phyloP scores from a whole-genome alignment of 345 rosid genomes.

The Eucalyptus sideroxylon region DNA sequence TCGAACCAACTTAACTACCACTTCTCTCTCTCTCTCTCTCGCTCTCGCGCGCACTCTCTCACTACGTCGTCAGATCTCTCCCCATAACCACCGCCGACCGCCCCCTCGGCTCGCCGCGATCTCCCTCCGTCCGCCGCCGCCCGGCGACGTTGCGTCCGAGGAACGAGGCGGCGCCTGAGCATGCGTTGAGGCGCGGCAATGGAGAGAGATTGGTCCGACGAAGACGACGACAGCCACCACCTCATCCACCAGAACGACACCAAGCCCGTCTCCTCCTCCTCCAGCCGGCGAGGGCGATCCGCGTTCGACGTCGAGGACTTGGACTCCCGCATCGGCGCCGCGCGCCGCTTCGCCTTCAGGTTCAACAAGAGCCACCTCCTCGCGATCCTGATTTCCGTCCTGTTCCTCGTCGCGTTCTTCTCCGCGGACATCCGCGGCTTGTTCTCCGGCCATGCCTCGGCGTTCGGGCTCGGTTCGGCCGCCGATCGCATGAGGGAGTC shows the following conservation, averaged over 20 bases:
- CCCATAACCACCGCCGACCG: neutral
- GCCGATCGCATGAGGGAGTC: conserved; percentile 46
- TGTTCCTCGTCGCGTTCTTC: conserved; percentile 33
- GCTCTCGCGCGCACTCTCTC: neutral
- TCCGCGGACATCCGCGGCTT: conserved; percentile 30
- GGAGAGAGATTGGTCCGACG: conserved; percentile 62
- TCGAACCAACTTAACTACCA: neutral
- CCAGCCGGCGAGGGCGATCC: neutral
- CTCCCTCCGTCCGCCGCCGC: neutral
- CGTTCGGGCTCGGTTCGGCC: conserved; percentile 10
- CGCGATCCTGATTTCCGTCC: conserved; percentile 32
- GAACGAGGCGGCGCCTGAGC: neutral
- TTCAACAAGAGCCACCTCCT: conserved; percentile 29
- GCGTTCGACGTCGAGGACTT: conserved; percentile 33
- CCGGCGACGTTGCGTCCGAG: neutral
- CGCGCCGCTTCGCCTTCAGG: neutral
- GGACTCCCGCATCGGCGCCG: conserved; percentile 7
- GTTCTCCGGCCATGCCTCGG: conserved; percentile 24
- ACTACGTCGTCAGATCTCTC: neutral
- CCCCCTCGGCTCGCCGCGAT: neutral
- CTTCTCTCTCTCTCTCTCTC: neutral
- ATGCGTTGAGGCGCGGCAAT: conserved; percentile 3
- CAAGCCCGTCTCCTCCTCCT: conserved; percentile 4
- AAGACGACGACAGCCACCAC: conserved; percentile 54
- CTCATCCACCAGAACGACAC: conserved; percentile 52